Conservation (phyloP, 192 early-diverging fungal species). For the Chytriomyces confervae region DNA sequence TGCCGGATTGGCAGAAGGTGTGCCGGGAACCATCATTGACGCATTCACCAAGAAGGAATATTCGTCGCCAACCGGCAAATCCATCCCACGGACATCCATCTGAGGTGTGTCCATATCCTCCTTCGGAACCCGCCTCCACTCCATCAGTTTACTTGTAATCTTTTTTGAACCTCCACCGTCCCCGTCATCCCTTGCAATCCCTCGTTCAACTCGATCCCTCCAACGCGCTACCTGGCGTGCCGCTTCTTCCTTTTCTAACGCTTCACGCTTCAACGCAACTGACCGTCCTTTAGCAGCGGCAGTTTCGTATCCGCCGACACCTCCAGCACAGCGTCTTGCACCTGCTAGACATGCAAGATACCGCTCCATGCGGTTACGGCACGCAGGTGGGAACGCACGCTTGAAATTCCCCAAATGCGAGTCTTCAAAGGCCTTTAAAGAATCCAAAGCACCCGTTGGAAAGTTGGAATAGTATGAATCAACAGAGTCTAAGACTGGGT, state of each 20-base stretch:
- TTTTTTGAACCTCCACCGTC: too few species aligned
- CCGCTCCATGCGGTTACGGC: slow-evolving; percentile 19
- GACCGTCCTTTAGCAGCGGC: slow-evolving; percentile 6
- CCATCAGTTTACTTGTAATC: too few species aligned
- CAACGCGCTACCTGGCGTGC: slow-evolving; percentile 8
- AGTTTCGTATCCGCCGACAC: slow-evolving; percentile 11
- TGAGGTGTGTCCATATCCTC: too few species aligned
- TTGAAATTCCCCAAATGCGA: slow-evolving; percentile 46
- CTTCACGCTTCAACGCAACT: background rate
- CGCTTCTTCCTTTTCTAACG: background rate
- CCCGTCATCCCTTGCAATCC: too few species aligned
- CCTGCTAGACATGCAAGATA: slow-evolving; percentile 27
- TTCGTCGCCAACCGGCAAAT: too few species aligned
- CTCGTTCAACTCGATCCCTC: background rate
- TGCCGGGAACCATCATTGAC: too few species aligned
- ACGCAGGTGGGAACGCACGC: slow-evolving; percentile 53
- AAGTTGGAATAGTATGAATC: background rate
- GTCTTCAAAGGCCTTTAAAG: slow-evolving; percentile 43
- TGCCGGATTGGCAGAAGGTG: too few species aligned
- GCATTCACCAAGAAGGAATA: too few species aligned
- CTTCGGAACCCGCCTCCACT: too few species aligned
- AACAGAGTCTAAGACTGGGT: slow-evolving; percentile 21
- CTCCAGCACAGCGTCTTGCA: background rate
- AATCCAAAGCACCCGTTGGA: background rate
- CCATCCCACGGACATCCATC: too few species aligned